phyloP scores from a whole-genome alignment of 2,329 filamentous ascomycete genomes.

The Sporothrix pseudoabietina region DNA sequence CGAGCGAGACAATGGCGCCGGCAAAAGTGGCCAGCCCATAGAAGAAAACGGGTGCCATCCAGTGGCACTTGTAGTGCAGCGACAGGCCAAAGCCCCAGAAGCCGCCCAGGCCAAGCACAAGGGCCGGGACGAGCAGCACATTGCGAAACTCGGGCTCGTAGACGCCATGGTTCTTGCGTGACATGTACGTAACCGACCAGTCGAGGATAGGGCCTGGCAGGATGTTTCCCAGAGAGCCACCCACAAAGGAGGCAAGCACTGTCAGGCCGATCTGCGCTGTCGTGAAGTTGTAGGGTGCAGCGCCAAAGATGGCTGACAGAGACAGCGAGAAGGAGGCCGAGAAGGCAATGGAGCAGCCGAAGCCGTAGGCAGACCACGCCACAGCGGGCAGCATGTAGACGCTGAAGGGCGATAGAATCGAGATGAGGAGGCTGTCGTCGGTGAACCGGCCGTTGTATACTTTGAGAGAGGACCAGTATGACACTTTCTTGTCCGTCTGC shows the following conservation, averaged over 20 bases:
- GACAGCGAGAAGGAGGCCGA: constrained; percentile 35
- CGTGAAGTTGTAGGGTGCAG: constrained; percentile 45
- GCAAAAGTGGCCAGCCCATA: constrained; percentile 32
- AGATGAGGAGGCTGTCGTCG: constrained; percentile 32
- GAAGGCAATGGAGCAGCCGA: constrained; percentile 43
- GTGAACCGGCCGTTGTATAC: constrained; percentile 34
- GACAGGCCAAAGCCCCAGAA: constrained; percentile 44
- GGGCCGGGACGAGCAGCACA: constrained; percentile 42
- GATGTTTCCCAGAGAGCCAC: constrained; percentile 43
- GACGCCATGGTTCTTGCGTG: constrained; percentile 46
- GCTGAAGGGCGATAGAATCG: constrained; percentile 43
- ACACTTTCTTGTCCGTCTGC: constrained; percentile 29
- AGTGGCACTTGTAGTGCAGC: constrained; percentile 35
- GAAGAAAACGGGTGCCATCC: constrained; percentile 33
- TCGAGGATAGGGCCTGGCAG: constrained; percentile 43
- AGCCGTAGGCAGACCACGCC: constrained; percentile 46
- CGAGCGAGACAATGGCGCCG: constrained; percentile 29
- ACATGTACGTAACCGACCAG: constrained; percentile 44
- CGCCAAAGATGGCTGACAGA: constrained; percentile 43
- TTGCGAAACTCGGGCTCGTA: constrained; percentile 51
- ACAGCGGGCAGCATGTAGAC: constrained; percentile 48
- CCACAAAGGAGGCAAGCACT: constrained; percentile 46
- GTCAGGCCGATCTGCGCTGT: constrained; percentile 44
- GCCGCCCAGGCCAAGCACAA: constrained; percentile 41
- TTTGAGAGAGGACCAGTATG: constrained; percentile 33